Conservation (phyloP, 352 stramenopile species). For the Phytophthora citrophthora region DNA sequence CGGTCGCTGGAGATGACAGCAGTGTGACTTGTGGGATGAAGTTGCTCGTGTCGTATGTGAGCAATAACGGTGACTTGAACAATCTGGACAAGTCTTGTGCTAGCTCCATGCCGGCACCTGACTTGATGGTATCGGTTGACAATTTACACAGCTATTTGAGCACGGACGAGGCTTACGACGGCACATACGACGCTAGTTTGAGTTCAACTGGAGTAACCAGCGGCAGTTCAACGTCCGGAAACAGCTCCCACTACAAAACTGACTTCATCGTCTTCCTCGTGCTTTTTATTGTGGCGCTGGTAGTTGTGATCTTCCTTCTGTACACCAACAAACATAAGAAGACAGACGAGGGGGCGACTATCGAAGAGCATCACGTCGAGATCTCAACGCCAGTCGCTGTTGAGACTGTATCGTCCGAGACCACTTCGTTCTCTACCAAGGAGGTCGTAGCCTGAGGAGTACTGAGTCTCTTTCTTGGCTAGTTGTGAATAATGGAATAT, state of each 20-base stretch:
- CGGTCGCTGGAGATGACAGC: conserved; percentile 18
- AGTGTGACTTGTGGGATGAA: conserved; percentile 46
- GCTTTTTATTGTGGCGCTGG: conserved; percentile 41
- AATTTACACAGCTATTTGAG: conserved; percentile 33
- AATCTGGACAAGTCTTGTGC: conserved; percentile 51
- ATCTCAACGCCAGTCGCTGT: conserved; percentile 3
- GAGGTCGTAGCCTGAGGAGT: neutral
- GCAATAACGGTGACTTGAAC: conserved; percentile 31
- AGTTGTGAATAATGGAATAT: too few species aligned
- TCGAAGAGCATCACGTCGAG: conserved; percentile 12
- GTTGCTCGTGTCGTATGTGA: conserved; percentile 51
- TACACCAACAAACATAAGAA: conserved; percentile 30
- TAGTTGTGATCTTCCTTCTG: conserved; percentile 26
- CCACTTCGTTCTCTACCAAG: neutral
- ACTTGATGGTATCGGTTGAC: conserved; percentile 16
- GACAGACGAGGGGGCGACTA: conserved; percentile 4
- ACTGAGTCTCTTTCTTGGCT: too few species aligned
- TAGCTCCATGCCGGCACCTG: conserved; percentile 29
- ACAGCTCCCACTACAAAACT: conserved; percentile 38
- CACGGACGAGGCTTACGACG: conserved; percentile 44
- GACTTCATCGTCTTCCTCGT: conserved; percentile 51
- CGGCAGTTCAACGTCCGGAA: conserved; percentile 11
- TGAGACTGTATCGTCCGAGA: neutral
- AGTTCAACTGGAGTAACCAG: neutral
- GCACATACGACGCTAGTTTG: conserved; percentile 26